Evolutionary conservation across 306 rosid species (phyloP), one percentile per base, ranked within the genome.

Genomic region (Lathyrus aphaca): DNA sequence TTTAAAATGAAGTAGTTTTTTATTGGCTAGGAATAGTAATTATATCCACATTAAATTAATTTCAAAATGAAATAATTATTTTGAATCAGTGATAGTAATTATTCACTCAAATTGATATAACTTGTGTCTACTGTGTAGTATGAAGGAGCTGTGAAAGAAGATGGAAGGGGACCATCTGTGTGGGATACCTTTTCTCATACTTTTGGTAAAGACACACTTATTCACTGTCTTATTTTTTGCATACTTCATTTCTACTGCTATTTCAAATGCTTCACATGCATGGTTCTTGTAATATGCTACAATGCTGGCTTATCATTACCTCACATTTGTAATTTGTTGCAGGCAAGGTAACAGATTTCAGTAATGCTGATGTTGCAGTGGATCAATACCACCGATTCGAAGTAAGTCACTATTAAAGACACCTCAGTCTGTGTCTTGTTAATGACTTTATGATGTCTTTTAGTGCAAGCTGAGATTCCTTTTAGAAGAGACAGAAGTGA

Each of bases 71-170:
- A 25, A 25, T 25, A 25, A 2, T 25, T 25, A 25, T 25, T 53
- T 55, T 55, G 61, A 55, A 6, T 15, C 1, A 44, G 50, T 44
- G 50, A n/a, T 50, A 3, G 8, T 4, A 46, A n/a, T 46, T 15
- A 46, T 48, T 48, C 21, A 48, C 15, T 15, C 19, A 46, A 6
- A 6, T 46, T 17, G 13, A 21, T 54, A 12, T 25, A 25, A 54
- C 15, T 56, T 27, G 39, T 23, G 37, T 13, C 10, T 66, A 6
- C 38, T 6, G 39, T 35, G 39, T 35, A 94, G 98, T 86, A 82
- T 18, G 97, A 94, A 84, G 97, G 98, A 35, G 97, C 97, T 0
- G 94, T 88, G 1, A 88, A 88, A 59, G 89, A 80, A 55, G 98
- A 78, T 7, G 96, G 96, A 66, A 85, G 96, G 64, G 96, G 98